These are phyloP conservation scores for Symbiodinium pilosum DNA, from an alignment of 73 alveolate genomes.

Conservation along the genomic window DNA sequence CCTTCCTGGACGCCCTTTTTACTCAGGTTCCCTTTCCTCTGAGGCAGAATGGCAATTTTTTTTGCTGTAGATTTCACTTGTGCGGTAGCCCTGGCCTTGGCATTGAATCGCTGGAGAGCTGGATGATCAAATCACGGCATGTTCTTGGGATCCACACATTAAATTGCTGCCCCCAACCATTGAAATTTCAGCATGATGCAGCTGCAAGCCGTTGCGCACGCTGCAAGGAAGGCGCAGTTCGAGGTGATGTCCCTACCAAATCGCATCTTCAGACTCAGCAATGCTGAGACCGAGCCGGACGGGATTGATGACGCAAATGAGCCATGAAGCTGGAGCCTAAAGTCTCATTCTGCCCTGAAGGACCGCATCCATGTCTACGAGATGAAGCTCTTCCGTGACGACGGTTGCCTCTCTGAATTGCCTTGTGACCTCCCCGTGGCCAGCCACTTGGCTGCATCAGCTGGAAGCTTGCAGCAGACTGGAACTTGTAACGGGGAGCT, in stretches of 20 bases:
- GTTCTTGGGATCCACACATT: no score
- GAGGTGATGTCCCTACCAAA: slow-evolving; percentile 18
- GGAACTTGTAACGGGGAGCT: no score
- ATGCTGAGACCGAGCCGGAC: slow-evolving; percentile 45
- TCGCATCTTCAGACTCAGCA: slow-evolving; percentile 21
- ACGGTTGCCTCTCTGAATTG: slow-evolving; percentile 12
- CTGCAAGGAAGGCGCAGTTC: slow-evolving; percentile 21
- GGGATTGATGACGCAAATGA: not conserved
- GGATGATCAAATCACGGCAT: no score
- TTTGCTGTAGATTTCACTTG: no score
- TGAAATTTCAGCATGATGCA: not conserved
- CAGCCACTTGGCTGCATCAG: slow-evolving; percentile 18
- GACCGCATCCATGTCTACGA: slow-evolving; percentile 61
- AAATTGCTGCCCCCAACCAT: no score
- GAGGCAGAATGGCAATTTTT: no score
- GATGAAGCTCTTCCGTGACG: slow-evolving; percentile 33
- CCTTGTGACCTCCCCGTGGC: slow-evolving; percentile 47
- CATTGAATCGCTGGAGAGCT: no score
- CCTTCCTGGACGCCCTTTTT: no score
- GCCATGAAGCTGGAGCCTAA: no score
- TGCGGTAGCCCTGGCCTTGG: no score
- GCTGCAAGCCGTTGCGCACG: not conserved
- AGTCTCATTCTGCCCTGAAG: not conserved
- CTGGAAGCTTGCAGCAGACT: no score
- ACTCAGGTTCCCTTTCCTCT: no score